A percentile compares a stretch with the other conserved stretches of the same genome.
phyloP scores from a whole-genome alignment of 768 basidiomycete genomes.

The Tephrocybe sp. region DNA sequence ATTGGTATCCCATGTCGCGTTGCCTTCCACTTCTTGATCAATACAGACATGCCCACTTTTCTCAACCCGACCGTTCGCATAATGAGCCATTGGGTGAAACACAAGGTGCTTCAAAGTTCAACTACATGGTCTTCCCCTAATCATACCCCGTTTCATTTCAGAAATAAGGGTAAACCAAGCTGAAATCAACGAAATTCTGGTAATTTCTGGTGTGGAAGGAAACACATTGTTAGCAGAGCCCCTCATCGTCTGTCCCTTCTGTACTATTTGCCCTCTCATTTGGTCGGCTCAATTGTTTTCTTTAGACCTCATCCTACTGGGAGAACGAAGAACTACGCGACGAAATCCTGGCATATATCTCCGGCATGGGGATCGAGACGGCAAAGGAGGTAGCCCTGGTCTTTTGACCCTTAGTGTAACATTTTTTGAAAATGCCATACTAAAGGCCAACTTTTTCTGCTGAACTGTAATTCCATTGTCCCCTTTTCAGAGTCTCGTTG shows the following conservation, averaged over 20 bases:
- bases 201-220: slow-evolving; percentile 11
- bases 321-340: slow-evolving; percentile 9
- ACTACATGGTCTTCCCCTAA: too few relatives aligned
- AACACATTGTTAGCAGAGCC: slow-evolving; percentile 22
- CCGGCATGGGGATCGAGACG: slow-evolving; percentile 11
- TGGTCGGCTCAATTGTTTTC: not conserved
- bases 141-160: not conserved
- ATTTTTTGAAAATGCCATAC: too few relatives aligned
- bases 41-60: slow-evolving; percentile 69
- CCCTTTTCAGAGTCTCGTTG: too few relatives aligned
- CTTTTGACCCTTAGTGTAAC: not conserved
- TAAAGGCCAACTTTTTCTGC: too few relatives aligned
- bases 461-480: too few relatives aligned
- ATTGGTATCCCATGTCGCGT: slow-evolving; percentile 66
- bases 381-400: slow-evolving; percentile 11
- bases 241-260: slow-evolving; percentile 21
- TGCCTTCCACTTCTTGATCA: slow-evolving; percentile 63
- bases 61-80: slow-evolving; percentile 55
- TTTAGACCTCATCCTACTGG: slow-evolving; percentile 12
- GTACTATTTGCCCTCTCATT: slow-evolving; percentile 5
- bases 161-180: slow-evolving; percentile 2
- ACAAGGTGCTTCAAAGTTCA: slow-evolving; percentile 9
- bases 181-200: slow-evolving; percentile 15
- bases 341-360: slow-evolving; percentile 13
- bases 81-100: slow-evolving; percentile 26